phyloP scores from a whole-genome alignment of 306 rosid species.

The Ammopiptanthus mongolicus region DNA sequence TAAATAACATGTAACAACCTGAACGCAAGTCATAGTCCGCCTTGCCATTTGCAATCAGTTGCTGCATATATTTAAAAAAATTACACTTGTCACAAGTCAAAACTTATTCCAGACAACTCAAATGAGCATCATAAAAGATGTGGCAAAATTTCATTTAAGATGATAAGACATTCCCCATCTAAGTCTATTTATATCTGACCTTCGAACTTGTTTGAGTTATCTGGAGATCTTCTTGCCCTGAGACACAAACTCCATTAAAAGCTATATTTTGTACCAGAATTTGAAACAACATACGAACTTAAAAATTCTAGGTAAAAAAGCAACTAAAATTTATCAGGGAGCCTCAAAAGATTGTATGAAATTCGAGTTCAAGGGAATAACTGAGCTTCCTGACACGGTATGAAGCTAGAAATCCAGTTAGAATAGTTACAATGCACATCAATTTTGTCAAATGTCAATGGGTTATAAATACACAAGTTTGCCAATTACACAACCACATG shows the following conservation, averaged over 20 bases:
- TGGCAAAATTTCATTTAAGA: constrained; percentile 13
- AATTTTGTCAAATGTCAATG: background rate
- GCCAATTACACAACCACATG: background rate
- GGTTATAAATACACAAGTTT: background rate
- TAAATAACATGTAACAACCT: constrained; percentile 43
- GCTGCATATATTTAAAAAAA: constrained; percentile 44
- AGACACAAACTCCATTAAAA: constrained; percentile 28
- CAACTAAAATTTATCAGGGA: constrained; percentile 2
- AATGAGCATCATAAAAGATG: constrained; percentile 1
- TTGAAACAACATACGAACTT: constrained; percentile 12
- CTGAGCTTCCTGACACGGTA: background rate
- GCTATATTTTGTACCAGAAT: constrained; percentile 36
- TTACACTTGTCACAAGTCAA: background rate
- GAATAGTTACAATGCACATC: constrained; percentile 5
- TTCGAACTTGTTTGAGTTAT: constrained; percentile 47
- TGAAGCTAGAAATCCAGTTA: constrained; percentile 11
- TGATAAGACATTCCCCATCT: background rate
- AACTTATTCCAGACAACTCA: constrained; percentile 5
- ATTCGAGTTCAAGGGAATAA: background rate
- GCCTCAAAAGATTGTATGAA: background rate
- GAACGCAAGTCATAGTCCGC: constrained; percentile 50
- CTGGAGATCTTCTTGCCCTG: constrained; percentile 55
- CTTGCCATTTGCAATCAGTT: constrained; percentile 58
- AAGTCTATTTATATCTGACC: constrained; percentile 43
- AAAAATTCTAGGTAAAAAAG: background rate